Conservation (phyloP, 179 eudicot genomes). For the Silene coronaria region DNA sequence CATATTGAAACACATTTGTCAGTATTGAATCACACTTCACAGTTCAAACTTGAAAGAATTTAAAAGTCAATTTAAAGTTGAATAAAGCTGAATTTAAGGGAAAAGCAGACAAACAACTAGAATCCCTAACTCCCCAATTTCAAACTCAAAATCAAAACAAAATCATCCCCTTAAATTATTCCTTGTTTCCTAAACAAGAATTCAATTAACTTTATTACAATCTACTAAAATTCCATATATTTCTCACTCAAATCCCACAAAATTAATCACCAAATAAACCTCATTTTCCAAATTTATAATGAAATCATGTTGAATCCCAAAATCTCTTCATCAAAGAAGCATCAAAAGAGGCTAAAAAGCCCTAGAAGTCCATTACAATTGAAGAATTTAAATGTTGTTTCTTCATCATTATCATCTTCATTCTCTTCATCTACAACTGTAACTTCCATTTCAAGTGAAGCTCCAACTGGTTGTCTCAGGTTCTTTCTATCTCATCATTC, state of each 20-base stretch:
- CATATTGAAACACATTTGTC: too few relatives aligned
- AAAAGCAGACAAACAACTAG: neutral
- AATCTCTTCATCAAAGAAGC: conserved; percentile 17
- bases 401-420: conserved; percentile 14
- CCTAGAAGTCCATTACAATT: conserved; percentile 27
- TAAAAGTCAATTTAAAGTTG: conserved; percentile 1
- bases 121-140: conserved; percentile 6
- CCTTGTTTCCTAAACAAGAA: conserved; percentile 8
- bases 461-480: conserved; percentile 30
- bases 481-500: conserved; percentile 30
- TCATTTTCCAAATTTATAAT: neutral
- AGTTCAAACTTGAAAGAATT: too few relatives aligned
- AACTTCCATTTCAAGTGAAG: conserved; percentile 33
- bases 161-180: conserved; percentile 8
- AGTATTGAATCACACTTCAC: too few relatives aligned
- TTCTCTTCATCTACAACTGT: conserved; percentile 6
- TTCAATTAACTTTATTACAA: conserved; percentile 9
- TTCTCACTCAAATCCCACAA: conserved; percentile 4
- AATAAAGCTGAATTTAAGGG: conserved; percentile 13
- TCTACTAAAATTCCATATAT: neutral
- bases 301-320: conserved; percentile 18
- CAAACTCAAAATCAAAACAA: conserved; percentile 12
- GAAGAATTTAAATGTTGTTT: conserved; percentile 18
- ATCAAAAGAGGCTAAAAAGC: conserved; percentile 1
- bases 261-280: neutral